Evolutionary conservation across 352 stramenopile species (phyloP).

Genomic region (Phytophthora pluvialis): DNA sequence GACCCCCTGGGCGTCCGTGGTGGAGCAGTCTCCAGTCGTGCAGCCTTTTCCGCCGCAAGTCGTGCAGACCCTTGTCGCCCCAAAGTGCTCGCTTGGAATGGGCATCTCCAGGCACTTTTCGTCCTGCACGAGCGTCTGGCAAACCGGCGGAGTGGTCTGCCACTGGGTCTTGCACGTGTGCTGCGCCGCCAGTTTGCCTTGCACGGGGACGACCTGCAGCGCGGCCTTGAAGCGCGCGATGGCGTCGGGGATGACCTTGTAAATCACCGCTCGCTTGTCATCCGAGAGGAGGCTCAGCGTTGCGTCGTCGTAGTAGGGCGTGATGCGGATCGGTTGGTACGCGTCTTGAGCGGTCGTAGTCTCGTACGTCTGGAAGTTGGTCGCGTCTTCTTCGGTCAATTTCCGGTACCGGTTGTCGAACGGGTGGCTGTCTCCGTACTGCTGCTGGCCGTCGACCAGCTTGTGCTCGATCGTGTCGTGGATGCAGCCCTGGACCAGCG

Average conservation of each 20-base stretch:
- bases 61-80: constrained; percentile 46
- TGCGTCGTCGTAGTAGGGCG: constrained; percentile 67
- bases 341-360: constrained; percentile 17
- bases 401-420: constrained; percentile 22
- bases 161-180: constrained; percentile 67
- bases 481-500: constrained; percentile 31
- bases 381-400: constrained; percentile 19
- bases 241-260: constrained; percentile 68
- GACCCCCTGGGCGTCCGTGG: constrained; percentile 43
- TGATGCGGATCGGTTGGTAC: constrained; percentile 76
- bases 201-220: constrained; percentile 68
- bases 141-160: constrained; percentile 59
- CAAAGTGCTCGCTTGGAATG: constrained; percentile 72
- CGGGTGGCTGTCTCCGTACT: constrained; percentile 37
- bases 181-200: constrained; percentile 65
- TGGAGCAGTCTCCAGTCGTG: constrained; percentile 44
- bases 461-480: constrained; percentile 41
- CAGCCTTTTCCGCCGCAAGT: constrained; percentile 56
- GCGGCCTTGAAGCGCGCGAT: constrained; percentile 63
- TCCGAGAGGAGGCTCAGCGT: constrained; percentile 50
- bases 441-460: constrained; percentile 26
- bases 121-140: constrained; percentile 54
- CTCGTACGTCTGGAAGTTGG: constrained; percentile 54
- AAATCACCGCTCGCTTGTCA: constrained; percentile 53
- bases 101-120: constrained; percentile 79